These are phyloP conservation scores for Amyloporia xantha DNA, from an alignment of 768 basidiomycete species.

Conservation along the genomic window DNA sequence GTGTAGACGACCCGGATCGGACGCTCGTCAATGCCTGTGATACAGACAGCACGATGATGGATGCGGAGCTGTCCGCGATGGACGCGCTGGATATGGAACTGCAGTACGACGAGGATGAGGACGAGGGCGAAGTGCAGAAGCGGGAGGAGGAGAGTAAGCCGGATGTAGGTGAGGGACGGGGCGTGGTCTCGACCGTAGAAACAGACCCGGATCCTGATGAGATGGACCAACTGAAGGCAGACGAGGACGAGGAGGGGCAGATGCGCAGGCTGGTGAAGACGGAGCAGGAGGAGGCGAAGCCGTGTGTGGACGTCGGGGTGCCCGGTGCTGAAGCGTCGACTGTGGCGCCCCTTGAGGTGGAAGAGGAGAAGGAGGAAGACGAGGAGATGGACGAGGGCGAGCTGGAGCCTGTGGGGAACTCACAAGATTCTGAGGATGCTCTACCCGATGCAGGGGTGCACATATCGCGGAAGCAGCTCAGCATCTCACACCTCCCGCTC, in stretches of 20 bases:
- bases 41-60: neutral
- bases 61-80: neutral
- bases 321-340: neutral
- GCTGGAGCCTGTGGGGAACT: neutral
- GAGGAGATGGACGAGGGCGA: neutral
- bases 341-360: neutral
- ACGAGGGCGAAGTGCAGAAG: neutral
- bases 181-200: neutral
- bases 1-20: neutral
- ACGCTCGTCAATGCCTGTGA: neutral
- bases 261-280: too few relatives aligned
- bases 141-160: neutral
- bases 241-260: neutral
- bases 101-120: neutral
- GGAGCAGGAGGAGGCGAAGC: neutral
- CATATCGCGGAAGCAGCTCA: conserved; percentile 3
- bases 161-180: neutral
- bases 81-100: neutral
- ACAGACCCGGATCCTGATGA: neutral
- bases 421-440: neutral
- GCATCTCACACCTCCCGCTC: conserved; percentile 13
- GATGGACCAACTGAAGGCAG: neutral
- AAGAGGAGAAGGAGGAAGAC: neutral
- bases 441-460: neutral
- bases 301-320: too few relatives aligned